Conservation (phyloP, 176 grass and related monocot genomes). For the Oryza meyeriana region DNA sequence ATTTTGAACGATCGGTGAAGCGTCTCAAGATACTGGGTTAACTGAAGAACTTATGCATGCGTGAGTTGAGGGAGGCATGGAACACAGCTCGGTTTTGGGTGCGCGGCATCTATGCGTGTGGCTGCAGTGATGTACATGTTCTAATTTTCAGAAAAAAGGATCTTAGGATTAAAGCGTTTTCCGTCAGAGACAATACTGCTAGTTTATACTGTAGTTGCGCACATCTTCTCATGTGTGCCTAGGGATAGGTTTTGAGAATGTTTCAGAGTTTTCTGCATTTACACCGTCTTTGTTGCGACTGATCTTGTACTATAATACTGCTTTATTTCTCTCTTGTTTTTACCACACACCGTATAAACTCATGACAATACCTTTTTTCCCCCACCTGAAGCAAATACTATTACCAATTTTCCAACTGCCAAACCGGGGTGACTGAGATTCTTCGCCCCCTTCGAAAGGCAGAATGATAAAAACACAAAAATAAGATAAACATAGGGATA, state of each 20-base stretch:
- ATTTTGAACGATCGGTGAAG: conserved; percentile 66
- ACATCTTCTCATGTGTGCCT: not conserved
- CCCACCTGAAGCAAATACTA: not conserved
- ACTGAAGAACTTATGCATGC: not conserved
- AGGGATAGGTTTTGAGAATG: conserved; percentile 10
- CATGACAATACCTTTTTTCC: not conserved
- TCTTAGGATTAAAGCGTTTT: not conserved
- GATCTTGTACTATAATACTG: not conserved
- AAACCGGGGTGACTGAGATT: not conserved
- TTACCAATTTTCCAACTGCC: not conserved
- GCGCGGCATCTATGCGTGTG: not conserved
- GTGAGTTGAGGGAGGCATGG: not conserved
- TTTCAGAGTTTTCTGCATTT: not conserved
- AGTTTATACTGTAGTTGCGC: not conserved
- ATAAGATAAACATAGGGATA: too few species aligned
- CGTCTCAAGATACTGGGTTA: conserved; percentile 74
- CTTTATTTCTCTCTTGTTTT: not conserved
- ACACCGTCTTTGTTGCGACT: not conserved
- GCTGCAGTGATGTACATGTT: conserved; percentile 17
- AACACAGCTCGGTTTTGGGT: not conserved
- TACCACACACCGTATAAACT: not conserved
- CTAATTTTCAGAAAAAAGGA: not conserved
- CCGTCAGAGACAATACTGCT: not conserved
- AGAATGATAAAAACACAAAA: too few species aligned
- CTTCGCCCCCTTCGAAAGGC: too few species aligned